phyloP scores from a whole-genome alignment of 441 rosid species.

The Cnidoscolus chayamansa region DNA sequence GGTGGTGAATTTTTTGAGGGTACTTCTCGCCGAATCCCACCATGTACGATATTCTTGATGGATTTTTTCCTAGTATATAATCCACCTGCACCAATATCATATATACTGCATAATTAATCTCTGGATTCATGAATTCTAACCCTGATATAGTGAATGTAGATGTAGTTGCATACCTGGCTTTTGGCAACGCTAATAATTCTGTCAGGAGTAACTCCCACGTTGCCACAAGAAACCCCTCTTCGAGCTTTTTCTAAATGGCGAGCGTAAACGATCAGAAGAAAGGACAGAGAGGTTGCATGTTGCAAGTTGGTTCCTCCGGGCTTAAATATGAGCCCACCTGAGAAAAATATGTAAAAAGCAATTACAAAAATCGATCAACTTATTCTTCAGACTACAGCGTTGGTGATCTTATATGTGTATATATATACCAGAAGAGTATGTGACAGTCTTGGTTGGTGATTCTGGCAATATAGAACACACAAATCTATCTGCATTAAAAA shows the following conservation, averaged over 20 bases:
- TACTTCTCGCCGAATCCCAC: slow-evolving; percentile 83
- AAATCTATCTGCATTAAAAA: slow-evolving; percentile 29
- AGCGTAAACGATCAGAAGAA: slow-evolving; percentile 36
- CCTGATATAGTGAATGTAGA: not conserved
- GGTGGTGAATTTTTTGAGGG: slow-evolving; percentile 76
- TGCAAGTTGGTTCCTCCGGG: slow-evolving; percentile 40
- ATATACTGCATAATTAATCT: too few species aligned
- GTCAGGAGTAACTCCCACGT: slow-evolving; percentile 35
- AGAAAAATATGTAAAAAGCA: not conserved
- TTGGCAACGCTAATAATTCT: slow-evolving; percentile 33
- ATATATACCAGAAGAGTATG: slow-evolving; percentile 34
- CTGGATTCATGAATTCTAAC: too few species aligned
- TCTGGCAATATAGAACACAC: slow-evolving; percentile 44
- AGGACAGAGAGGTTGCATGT: slow-evolving; percentile 31
- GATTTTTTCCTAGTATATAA: slow-evolving; percentile 86
- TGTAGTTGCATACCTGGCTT: slow-evolving; percentile 32
- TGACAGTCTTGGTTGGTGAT: slow-evolving; percentile 33
- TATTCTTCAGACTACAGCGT: too few species aligned
- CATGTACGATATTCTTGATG: slow-evolving; percentile 85
- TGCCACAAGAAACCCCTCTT: slow-evolving; percentile 34
- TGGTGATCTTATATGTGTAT: too few species aligned
- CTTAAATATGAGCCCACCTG: slow-evolving; percentile 45
- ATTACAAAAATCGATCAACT: not conserved
- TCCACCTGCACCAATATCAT: slow-evolving; percentile 42
- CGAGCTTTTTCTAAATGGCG: slow-evolving; percentile 43